Evolutionary conservation across 768 basidiomycete genomes (phyloP).

Genomic region (Rhodotorula babjevae): DNA sequence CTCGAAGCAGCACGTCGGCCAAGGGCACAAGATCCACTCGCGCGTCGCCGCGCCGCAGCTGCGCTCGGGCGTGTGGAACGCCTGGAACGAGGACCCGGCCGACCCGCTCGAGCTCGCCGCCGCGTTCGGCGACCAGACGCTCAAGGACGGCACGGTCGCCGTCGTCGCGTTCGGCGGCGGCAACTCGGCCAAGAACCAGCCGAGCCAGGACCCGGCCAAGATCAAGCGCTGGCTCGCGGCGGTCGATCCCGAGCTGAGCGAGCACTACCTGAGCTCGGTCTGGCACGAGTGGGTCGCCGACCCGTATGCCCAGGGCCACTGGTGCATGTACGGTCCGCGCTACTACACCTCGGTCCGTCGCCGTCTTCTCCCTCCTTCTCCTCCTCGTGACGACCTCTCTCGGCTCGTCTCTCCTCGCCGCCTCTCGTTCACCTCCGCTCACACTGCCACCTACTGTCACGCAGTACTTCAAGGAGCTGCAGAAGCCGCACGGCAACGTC

Average conservation of each 20-base stretch:
- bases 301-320: neutral
- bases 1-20: neutral
- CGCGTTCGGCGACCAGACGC: conserved; percentile 12
- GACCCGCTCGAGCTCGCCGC: conserved; percentile 2
- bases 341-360: neutral
- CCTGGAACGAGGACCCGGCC: neutral
- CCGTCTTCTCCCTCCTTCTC: no score
- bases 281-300: conserved; percentile 4
- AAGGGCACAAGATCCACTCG: neutral
- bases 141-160: conserved; percentile 1
- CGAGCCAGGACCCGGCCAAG: neutral
- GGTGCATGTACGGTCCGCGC: neutral
- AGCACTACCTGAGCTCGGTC: neutral
- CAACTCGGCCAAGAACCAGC: neutral
- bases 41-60: conserved; percentile 2
- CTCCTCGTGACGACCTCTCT: neutral
- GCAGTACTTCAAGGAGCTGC: conserved; percentile 3
- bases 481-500: conserved; percentile 19
- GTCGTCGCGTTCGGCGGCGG: conserved; percentile 7
- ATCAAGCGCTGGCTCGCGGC: conserved; percentile 8
- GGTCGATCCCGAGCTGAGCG: neutral
- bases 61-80: neutral
- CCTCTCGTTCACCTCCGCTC: no score
- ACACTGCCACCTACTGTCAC: neutral
- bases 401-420: no score